These are phyloP conservation scores for Paracoccidioides lutzii DNA, from an alignment of 2,329 filamentous ascomycete species.

Conservation along the genomic window DNA sequence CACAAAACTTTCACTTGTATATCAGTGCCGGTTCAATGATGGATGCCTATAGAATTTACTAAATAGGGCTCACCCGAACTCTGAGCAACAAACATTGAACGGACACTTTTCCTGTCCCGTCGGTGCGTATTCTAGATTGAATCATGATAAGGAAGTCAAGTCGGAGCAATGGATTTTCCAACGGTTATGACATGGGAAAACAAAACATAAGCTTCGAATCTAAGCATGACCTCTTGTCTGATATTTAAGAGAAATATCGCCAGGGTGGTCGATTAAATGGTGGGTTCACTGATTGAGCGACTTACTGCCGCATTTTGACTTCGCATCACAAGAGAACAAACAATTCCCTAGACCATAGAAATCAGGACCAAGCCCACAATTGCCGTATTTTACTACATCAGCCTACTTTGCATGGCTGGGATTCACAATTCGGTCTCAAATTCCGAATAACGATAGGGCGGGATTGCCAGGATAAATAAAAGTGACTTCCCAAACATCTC, in stretches of 20 bases:
- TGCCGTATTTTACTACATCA: conserved; percentile 2
- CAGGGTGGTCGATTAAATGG: too few relatives aligned
- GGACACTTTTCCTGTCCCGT: conserved; percentile 16
- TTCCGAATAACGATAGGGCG: neutral
- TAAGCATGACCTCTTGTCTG: neutral
- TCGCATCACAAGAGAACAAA: conserved; percentile 23
- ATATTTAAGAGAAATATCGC: neutral
- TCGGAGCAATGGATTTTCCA: neutral
- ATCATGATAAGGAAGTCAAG: too few relatives aligned
- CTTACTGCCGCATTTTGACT: conserved; percentile 20
- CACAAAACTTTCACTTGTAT: neutral
- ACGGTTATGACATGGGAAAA: too few relatives aligned
- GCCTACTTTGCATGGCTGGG: neutral
- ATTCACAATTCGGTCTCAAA: neutral
- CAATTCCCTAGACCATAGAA: conserved; percentile 13
- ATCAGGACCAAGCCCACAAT: conserved; percentile 10
- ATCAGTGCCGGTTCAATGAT: neutral
- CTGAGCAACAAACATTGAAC: conserved; percentile 27
- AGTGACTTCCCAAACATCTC: too few relatives aligned
- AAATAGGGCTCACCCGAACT: conserved; percentile 14
- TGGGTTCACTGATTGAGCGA: neutral
- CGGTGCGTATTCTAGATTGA: conserved; percentile 15
- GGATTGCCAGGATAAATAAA: neutral
- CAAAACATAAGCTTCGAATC: neutral
- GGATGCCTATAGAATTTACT: neutral